Evolutionary conservation across 1,139 yeast genomes (phyloP), one percentile per base, ranked within the genome.

Genomic region (Debaryomyces udenii): DNA sequence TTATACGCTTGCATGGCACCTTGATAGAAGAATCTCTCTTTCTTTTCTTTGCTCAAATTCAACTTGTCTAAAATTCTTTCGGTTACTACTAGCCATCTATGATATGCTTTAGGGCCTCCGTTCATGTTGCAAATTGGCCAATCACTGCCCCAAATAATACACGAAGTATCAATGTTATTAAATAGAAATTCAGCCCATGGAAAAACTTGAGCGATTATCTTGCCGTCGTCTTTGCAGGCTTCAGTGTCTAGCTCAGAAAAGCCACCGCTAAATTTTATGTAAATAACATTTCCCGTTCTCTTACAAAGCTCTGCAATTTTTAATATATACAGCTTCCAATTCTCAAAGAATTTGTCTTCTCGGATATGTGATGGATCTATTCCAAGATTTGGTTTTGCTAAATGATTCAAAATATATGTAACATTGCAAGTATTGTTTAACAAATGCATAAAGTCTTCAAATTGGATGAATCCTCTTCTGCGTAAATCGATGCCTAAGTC

Each of bases 401-500:
- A 49, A 50, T 71, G 77, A 44, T 72, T 64, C 36, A 70, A 53
- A 30, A 71, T 61, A 43, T 54, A 66, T 14, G 49, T 61, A 24
- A 64, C 54, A 17, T 52, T 47, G 5, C 58, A 58, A 9, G 52
- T 56, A 28, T 50, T 50, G 42, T 31, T 50, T 43, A 31, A 62
- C 47, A 34, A 52, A 23, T 28, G 42, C 14, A 37, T 42, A 10
- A 68, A 56, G 45, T 71, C 75, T 28, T 60, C 58, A 17, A 66
- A 55, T 47, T 71, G 76, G 64, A 68, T 60, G n/a, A 58, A 22
- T 0, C 76, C 76, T 2, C 61, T 62, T 14, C 56, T 49, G 32
- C 65, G 61, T 32, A 64, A 47, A 47, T 71, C 76, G 31, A 71
- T 64, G 4, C 76, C 76, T 42, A 70, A 50, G 37, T 71, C 77